Evolutionary conservation across 495 filamentous ascomycete genomes (phyloP).

Genomic region (Podospora conica): DNA sequence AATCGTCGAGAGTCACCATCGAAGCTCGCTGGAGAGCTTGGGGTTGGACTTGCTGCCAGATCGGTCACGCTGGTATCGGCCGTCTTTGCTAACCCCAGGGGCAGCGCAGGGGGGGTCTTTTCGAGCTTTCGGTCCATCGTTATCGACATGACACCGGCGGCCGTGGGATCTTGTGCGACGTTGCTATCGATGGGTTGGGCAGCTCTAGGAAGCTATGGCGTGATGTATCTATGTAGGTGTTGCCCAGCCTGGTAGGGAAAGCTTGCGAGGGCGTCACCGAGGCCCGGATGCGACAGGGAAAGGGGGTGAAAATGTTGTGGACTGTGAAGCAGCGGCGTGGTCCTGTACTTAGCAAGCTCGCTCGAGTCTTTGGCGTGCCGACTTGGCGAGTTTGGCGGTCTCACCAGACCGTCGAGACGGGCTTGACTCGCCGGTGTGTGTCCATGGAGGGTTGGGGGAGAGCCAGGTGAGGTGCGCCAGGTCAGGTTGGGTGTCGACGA

Average conservation of each 20-base stretch:
- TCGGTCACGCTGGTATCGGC: slow-evolving; percentile 12
- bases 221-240: background rate
- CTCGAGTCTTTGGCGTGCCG: background rate
- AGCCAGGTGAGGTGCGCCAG: background rate
- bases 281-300: background rate
- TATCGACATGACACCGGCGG: background rate
- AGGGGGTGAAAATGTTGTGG: background rate
- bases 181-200: background rate
- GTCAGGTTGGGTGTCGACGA: background rate
- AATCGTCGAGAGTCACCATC: slow-evolving; percentile 22
- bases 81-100: slow-evolving; percentile 12
- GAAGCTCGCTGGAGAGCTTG: slow-evolving; percentile 24
- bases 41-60: slow-evolving; percentile 6
- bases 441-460: background rate
- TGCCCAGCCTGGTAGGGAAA: background rate
- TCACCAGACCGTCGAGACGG: background rate
- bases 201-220: background rate
- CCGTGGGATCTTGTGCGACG: background rate
- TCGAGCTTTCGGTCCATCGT: slow-evolving; percentile 13
- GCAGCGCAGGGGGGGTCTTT: slow-evolving; percentile 1
- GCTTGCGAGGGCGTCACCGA: background rate
- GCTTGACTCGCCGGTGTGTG: background rate
- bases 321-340: background rate
- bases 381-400: background rate
- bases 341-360: background rate